Evolutionary conservation across 768 basidiomycete species (phyloP).

Genomic region (Tricholoma flavovirens): DNA sequence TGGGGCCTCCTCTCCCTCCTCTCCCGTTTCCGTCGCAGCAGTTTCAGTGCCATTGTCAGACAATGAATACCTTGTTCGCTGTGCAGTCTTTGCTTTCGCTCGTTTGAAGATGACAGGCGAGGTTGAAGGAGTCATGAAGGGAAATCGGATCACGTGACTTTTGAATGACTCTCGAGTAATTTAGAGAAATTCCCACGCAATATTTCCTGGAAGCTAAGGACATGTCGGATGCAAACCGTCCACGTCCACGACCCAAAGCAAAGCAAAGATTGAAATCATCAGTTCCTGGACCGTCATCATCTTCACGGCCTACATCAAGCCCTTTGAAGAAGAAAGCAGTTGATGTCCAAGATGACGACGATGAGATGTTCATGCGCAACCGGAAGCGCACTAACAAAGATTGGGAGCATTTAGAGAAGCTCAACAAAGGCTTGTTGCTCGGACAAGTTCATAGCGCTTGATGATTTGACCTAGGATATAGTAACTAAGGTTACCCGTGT

Average conservation of each 20-base stretch:
- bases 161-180: constrained; percentile 20
- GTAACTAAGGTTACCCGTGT: constrained; percentile 6
- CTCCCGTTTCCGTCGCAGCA: constrained; percentile 24
- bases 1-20: constrained; percentile 51
- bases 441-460: not conserved
- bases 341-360: constrained; percentile 52
- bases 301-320: constrained; percentile 11
- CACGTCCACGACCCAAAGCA: constrained; percentile 54
- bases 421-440: constrained; percentile 44
- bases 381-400: constrained; percentile 44
- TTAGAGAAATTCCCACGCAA: constrained; percentile 36
- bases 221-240: constrained; percentile 27
- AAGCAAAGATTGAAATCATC: constrained; percentile 33
- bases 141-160: constrained; percentile 27
- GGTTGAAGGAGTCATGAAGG: constrained; percentile 33
- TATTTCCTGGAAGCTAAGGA: constrained; percentile 20
- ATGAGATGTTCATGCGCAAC: constrained; percentile 69
- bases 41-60: constrained; percentile 28
- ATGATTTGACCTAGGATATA: not conserved
- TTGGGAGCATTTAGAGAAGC: constrained; percentile 57
- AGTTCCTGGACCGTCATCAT: constrained; percentile 14
- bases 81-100: constrained; percentile 36
- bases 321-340: constrained; percentile 15
- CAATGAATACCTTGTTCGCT: constrained; percentile 35
- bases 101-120: constrained; percentile 47